phyloP scores from a whole-genome alignment of 108 stramenopile genomes.

The Nitzschia putrida region DNA sequence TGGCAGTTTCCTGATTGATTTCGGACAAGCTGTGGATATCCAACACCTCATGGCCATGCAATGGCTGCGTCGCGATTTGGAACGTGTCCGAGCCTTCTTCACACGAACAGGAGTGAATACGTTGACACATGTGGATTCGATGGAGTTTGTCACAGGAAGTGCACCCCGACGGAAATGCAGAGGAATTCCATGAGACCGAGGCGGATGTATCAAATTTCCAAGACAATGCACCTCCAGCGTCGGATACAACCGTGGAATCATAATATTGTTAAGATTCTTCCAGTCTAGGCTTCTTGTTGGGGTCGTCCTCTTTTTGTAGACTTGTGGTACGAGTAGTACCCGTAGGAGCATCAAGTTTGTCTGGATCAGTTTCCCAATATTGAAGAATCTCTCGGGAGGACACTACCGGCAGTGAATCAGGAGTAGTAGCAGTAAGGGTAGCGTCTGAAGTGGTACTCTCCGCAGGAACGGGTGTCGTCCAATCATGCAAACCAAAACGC shows the following conservation, averaged over 20 bases:
- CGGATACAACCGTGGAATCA: too few relatives aligned
- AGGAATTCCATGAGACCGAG: too few relatives aligned
- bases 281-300: neutral
- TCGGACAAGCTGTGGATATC: conserved; percentile 77
- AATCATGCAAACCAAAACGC: conserved; percentile 46
- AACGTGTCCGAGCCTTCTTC: conserved; percentile 63
- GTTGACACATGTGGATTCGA: conserved; percentile 44
- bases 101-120: conserved; percentile 52
- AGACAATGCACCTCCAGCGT: too few relatives aligned
- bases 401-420: neutral
- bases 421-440: neutral
- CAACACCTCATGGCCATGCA: conserved; percentile 57
- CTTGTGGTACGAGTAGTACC: too few relatives aligned
- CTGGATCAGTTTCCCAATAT: conserved; percentile 18
- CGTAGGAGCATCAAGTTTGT: neutral
- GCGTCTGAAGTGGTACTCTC: too few relatives aligned
- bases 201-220: too few relatives aligned
- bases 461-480: neutral
- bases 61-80: conserved; percentile 59
- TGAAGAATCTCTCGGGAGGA: conserved; percentile 20
- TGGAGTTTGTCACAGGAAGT: conserved; percentile 31
- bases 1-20: too few relatives aligned
- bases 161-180: neutral
- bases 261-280: too few relatives aligned
- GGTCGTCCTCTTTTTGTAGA: neutral